Base-by-base conservation (phyloP, 2,329 filamentous ascomycete species). In the Botrytis aclada region DNA sequence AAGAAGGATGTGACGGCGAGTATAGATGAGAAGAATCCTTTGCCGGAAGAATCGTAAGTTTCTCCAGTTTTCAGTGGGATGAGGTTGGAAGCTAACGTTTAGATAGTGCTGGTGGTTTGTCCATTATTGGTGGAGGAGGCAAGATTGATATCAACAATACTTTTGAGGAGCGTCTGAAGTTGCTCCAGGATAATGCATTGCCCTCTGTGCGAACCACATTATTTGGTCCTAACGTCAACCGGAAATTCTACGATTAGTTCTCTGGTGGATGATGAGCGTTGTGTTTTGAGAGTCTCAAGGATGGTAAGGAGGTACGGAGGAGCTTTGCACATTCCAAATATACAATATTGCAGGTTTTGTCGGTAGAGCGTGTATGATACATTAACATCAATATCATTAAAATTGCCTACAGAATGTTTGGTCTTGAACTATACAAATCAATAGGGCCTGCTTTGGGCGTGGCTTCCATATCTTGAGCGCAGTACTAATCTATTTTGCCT, bases 91-190 rank as follows among this genome's bases (percentile, higher is more conserved):
- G 37, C 73, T 75, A 72, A 74, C 63, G 64, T 51, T 14, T 41
- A 18, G 45, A 75, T 78, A 98, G 96, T 80, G 88, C 94, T 74
- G 96, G 96, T 74, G 96, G 96, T 79, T 87, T 97, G 73, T 82
- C 88, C 73, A 90, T 99, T 77, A 84, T 97, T 72, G 94, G 95
- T 76, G 91, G 92, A 77, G 87, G 87, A 77, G 96, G 96, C 82
- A 98, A 95, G 88, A 98, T 99, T 82, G 94, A 97, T 80, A 95
- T 99, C 83, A 95, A 98, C 88, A 98, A 99, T 86, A 98, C 96
- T 72, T 93, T 98, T 78, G 96, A 98, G 82, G 93, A 97, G 82
- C 91, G 96, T 77, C 86, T 99, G 83, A 89, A 88, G 80, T 87
- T 98, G 74, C 89, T 98, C 77, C 92, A 97, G 84, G 90, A 91